Percentiles rank a stretch among this genome's conserved stretches.
Evolutionary conservation across 805 yeast genomes (phyloP).

Genomic region (Ogataea thermomethanolica): DNA sequence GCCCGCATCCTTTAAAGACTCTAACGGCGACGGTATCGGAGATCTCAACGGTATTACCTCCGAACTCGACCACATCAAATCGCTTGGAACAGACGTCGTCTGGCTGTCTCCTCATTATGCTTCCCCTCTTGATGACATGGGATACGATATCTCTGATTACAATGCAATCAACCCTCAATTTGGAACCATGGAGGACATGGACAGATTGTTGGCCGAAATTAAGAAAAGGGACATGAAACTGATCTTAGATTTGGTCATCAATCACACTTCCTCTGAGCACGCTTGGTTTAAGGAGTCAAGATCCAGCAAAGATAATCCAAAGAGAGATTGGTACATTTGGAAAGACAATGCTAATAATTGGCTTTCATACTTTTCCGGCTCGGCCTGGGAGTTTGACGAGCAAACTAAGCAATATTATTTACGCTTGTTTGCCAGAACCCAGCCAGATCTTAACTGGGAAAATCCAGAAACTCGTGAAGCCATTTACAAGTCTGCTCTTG

Average conservation of each 20-base stretch:
- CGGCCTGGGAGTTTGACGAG: slow-evolving; percentile 58
- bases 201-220: slow-evolving; percentile 41
- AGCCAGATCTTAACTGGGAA: slow-evolving; percentile 65
- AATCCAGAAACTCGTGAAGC: slow-evolving; percentile 38
- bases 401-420: slow-evolving; percentile 52
- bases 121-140: slow-evolving; percentile 61
- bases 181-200: slow-evolving; percentile 54
- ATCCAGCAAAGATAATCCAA: slow-evolving; percentile 44
- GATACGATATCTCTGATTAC: slow-evolving; percentile 57
- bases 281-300: slow-evolving; percentile 57
- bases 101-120: slow-evolving; percentile 60
- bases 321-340: slow-evolving; percentile 64
- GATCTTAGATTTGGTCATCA: slow-evolving; percentile 54
- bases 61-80: slow-evolving; percentile 47
- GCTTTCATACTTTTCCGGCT: slow-evolving; percentile 49
- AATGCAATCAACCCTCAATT: slow-evolving; percentile 47
- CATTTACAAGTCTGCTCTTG: slow-evolving; percentile 44
- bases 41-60: slow-evolving; percentile 53
- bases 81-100: slow-evolving; percentile 32
- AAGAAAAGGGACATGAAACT: slow-evolving; percentile 50
- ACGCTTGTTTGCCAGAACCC: slow-evolving; percentile 48
- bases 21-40: slow-evolving; percentile 58
- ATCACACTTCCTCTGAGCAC: slow-evolving; percentile 56
- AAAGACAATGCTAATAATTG: slow-evolving; percentile 56
- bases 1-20: slow-evolving; percentile 59